Conservation (phyloP, 148 eudicot genomes). For the Rhododendron kiyosumense region DNA sequence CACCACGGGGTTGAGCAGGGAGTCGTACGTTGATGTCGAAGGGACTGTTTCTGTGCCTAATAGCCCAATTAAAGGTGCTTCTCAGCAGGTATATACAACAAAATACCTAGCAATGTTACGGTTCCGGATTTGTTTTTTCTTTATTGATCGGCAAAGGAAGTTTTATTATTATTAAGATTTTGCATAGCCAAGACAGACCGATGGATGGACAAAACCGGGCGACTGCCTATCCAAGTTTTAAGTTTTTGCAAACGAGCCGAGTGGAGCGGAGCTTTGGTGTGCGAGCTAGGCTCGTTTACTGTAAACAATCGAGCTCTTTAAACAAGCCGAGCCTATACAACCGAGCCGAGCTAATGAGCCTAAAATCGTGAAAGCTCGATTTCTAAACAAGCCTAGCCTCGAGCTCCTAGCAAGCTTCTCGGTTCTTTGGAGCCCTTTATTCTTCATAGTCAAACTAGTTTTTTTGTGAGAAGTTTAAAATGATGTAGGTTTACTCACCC, state of each 20-base stretch:
- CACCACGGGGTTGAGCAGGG: conserved; percentile 53
- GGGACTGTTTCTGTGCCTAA: conserved; percentile 63
- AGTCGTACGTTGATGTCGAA: conserved; percentile 57
- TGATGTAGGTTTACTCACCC: neutral
- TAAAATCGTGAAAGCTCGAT: neutral
- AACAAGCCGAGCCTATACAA: neutral
- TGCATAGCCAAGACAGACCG: no score
- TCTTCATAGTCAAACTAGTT: neutral
- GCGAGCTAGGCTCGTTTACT: no score
- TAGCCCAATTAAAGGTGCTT: conserved; percentile 54
- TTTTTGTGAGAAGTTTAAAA: neutral
- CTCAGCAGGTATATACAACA: conserved; percentile 58
- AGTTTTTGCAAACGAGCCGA: neutral
- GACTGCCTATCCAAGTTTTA: neutral
- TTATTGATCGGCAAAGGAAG: neutral
- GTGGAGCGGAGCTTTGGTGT: neutral
- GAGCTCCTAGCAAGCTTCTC: neutral
- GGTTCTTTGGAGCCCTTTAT: neutral
- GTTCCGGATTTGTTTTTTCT: neutral
- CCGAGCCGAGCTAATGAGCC: no score
- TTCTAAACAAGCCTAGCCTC: neutral
- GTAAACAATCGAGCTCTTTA: neutral
- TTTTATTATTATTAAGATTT: no score
- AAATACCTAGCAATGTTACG: neutral
- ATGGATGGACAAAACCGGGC: neutral